Conservation (phyloP, 2,329 filamentous ascomycete genomes). For the Aphanocladium album region DNA sequence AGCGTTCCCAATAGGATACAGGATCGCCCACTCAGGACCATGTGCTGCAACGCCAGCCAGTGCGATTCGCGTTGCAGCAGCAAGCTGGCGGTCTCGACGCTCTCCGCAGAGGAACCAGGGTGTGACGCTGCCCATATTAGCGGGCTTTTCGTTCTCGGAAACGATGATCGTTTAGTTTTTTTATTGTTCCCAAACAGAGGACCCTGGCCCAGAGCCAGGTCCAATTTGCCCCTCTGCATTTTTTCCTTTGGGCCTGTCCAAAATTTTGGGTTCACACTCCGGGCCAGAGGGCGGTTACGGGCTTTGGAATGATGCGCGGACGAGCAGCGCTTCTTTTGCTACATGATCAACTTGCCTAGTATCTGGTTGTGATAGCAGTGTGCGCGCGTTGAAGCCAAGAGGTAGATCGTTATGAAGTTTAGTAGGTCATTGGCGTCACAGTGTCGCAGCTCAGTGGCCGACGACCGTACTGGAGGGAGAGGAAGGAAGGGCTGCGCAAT, state of each 20-base stretch:
- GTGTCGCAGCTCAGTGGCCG: not conserved
- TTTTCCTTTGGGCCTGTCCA: not conserved
- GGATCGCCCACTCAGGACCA: not conserved
- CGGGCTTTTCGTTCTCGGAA: not conserved
- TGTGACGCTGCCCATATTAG: not conserved
- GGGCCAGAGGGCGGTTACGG: not conserved
- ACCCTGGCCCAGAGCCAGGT: not conserved
- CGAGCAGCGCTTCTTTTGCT: not conserved
- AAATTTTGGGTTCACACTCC: not conserved
- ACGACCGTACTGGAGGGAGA: not conserved
- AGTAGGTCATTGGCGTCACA: not conserved
- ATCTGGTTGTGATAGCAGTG: not conserved
- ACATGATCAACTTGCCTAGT: not conserved
- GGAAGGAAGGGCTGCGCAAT: not conserved
- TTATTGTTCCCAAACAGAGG: not conserved
- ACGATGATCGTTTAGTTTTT: not conserved
- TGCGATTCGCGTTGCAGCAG: not conserved
- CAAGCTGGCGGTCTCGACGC: not conserved
- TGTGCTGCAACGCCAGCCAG: not conserved
- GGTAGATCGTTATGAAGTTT: not conserved
- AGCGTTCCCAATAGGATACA: not conserved
- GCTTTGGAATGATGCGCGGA: not conserved
- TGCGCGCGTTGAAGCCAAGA: not conserved
- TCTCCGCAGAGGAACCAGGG: not conserved
- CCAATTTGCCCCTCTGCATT: not conserved